Evolutionary conservation across 2,329 filamentous ascomycete species (phyloP).

Genomic region (Cercospora brassicicola): DNA sequence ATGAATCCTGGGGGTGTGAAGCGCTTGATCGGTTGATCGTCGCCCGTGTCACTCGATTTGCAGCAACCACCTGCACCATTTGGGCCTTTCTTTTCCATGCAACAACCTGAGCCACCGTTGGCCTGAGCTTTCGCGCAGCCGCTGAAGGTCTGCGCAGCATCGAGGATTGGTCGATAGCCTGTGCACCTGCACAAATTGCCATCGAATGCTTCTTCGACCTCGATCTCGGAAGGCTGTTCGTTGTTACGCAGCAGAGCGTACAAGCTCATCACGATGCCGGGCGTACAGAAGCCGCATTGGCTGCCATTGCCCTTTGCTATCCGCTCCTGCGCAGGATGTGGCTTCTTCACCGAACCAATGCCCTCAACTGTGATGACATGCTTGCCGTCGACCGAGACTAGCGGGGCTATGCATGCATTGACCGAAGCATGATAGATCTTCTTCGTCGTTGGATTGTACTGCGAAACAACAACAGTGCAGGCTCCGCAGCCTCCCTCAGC

Average conservation of each 20-base stretch:
- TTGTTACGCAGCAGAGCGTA: slow-evolving; percentile 91
- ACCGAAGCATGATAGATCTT: slow-evolving; percentile 94
- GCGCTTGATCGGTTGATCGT: slow-evolving; percentile 52
- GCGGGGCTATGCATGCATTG: slow-evolving; percentile 90
- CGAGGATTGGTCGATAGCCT: slow-evolving; percentile 88
- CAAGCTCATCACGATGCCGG: slow-evolving; percentile 95
- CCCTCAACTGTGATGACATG: slow-evolving; percentile 98
- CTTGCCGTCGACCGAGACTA: slow-evolving; percentile 92
- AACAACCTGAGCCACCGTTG: slow-evolving; percentile 68
- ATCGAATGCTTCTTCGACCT: slow-evolving; percentile 94
- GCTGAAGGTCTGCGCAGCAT: slow-evolving; percentile 89
- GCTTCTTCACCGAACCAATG: slow-evolving; percentile 81
- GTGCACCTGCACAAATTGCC: slow-evolving; percentile 95
- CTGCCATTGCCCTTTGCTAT: slow-evolving; percentile 89
- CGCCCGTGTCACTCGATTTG: slow-evolving; percentile 42
- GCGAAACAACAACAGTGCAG: slow-evolving; percentile 91
- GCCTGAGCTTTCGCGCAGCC: slow-evolving; percentile 57
- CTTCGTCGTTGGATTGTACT: slow-evolving; percentile 88
- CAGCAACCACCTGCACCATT: slow-evolving; percentile 62
- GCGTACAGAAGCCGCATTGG: slow-evolving; percentile 94
- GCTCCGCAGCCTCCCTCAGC: slow-evolving; percentile 95
- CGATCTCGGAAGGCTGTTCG: slow-evolving; percentile 70
- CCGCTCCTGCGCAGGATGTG: slow-evolving; percentile 86
- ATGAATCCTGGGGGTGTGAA: slow-evolving; percentile 92
- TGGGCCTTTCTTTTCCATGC: slow-evolving; percentile 57